phyloP scores from a whole-genome alignment of 768 basidiomycete genomes.

The Terana coerulea region DNA sequence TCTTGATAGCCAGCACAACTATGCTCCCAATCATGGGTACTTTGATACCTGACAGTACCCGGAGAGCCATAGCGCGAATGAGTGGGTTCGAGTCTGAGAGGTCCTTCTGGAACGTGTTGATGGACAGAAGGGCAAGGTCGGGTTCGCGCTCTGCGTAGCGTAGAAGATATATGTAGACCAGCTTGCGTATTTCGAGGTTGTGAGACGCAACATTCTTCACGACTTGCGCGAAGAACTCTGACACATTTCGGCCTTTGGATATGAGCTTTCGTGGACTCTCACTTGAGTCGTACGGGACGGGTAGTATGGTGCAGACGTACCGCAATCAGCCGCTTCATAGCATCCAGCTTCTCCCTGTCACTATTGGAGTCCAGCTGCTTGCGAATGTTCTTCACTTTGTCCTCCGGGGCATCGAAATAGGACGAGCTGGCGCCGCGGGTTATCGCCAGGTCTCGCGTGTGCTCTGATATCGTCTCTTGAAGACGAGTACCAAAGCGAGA shows the following conservation, averaged over 20 bases:
- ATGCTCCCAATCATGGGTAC: slow-evolving; percentile 86
- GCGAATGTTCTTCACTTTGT: slow-evolving; percentile 77
- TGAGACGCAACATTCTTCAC: slow-evolving; percentile 95
- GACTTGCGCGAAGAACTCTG: slow-evolving; percentile 93
- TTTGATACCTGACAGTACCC: slow-evolving; percentile 88
- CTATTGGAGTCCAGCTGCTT: slow-evolving; percentile 85
- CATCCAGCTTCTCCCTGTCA: slow-evolving; percentile 90
- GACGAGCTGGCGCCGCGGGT: slow-evolving; percentile 50
- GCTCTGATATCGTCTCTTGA: slow-evolving; percentile 80
- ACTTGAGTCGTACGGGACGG: not conserved
- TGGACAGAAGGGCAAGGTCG: slow-evolving; percentile 90
- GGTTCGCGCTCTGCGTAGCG: slow-evolving; percentile 92
- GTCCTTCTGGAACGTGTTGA: slow-evolving; percentile 99
- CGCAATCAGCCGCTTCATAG: slow-evolving; percentile 92
- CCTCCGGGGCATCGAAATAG: slow-evolving; percentile 71
- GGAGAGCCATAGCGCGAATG: slow-evolving; percentile 93
- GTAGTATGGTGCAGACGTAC: slow-evolving; percentile 44
- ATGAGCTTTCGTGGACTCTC: slow-evolving; percentile 61
- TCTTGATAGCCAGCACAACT: slow-evolving; percentile 85
- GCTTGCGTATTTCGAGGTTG: slow-evolving; percentile 91
- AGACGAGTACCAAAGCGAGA: slow-evolving; percentile 77
- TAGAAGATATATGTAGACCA: slow-evolving; percentile 96
- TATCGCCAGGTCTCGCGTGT: slow-evolving; percentile 67
- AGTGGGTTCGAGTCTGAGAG: slow-evolving; percentile 88
- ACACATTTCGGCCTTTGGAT: slow-evolving; percentile 87